Base-by-base conservation (phyloP, 2,329 filamentous ascomycete genomes). In the Pestalotiopsis sp. region DNA sequence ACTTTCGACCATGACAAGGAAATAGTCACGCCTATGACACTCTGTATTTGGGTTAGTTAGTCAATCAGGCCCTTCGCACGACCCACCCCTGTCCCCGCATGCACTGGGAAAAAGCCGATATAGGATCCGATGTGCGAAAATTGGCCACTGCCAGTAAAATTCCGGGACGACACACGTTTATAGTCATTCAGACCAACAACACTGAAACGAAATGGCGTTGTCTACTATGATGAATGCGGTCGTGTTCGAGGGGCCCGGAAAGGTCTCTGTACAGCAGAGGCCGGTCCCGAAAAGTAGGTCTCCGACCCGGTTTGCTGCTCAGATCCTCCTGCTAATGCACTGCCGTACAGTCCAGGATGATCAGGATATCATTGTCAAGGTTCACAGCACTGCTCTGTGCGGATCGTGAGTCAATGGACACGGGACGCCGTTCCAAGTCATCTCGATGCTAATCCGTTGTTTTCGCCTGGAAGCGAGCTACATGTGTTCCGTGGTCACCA, bases 401-500 rank as follows among this genome's bases (percentile, higher is more conserved):
- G 95, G 95, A 77, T 95, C 92, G 93, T 95, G 82, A 77, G 88
- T 83, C 69, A 52, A 60, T 52, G 3, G 13, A 59, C 14, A n/a
- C 59, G 14, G 13, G 20, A 20, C 12, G n/a, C 13, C 1, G 27
- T 14, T 14, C 14, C 13, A 14, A 7, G 11, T 12, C 11, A 11
- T 31, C 4, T 49, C 38, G 38, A 45, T 12, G 20, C 61, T 52
- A 25, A 64, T 39, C n/a, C n/a, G 62, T 14, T 59, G 38, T 39
- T 36, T 64, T 71, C 63, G 36, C 9, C 13, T 14, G 31, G 14
- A 59, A 95, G 92, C 76, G 94, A 97, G 77, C 85, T 97, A 49
- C 95, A 97, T 80, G 90, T 93, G 66, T 97, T 91, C 82, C 92
- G 94, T 60, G 95, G 95, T 45, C 91, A 94, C 75, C 90, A 97